Conservation (phyloP, 768 basidiomycete genomes). For the Leccinum rimulosum region DNA sequence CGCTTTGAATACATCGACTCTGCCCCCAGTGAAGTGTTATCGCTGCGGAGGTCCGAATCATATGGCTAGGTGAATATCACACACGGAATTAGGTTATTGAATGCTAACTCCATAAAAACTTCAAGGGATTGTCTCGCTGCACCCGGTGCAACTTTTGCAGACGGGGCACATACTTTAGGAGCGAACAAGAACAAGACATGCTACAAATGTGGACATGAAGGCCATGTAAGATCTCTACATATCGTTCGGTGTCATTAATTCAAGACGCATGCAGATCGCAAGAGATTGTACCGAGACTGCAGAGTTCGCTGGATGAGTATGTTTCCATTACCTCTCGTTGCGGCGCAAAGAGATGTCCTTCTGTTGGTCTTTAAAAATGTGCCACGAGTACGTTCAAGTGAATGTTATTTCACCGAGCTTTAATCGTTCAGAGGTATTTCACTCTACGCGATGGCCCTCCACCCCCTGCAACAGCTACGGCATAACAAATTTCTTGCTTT, state of each 20-base stretch:
- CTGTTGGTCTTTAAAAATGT: slow-evolving; percentile 19
- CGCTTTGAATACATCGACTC: slow-evolving; percentile 67
- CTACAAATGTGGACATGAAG: slow-evolving; percentile 86
- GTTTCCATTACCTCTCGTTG: slow-evolving; percentile 4
- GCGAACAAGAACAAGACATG: slow-evolving; percentile 74
- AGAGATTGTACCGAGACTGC: slow-evolving; percentile 59
- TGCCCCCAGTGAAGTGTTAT: slow-evolving; percentile 86
- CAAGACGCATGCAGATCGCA: slow-evolving; percentile 45
- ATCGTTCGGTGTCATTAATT: slow-evolving; percentile 7
- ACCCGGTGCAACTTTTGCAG: slow-evolving; percentile 50
- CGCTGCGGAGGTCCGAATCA: slow-evolving; percentile 89
- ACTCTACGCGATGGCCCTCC: neutral
- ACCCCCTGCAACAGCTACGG: neutral
- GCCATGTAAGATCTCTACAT: slow-evolving; percentile 59
- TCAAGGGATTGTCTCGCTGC: slow-evolving; percentile 79
- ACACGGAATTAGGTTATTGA: neutral
- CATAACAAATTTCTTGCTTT: neutral
- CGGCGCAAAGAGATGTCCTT: slow-evolving; percentile 10
- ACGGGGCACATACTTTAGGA: slow-evolving; percentile 40
- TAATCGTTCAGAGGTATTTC: slow-evolving; percentile 2
- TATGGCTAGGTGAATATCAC: slow-evolving; percentile 60
- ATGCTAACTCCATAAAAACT: slow-evolving; percentile 7
- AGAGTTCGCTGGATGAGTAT: slow-evolving; percentile 48
- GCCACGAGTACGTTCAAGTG: slow-evolving; percentile 11
- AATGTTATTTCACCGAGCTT: slow-evolving; percentile 11